Percentiles rank a stretch among this genome's conserved stretches.
Evolutionary conservation across 1,139 yeast species (phyloP).

Genomic region (Scheffersomyces titani): DNA sequence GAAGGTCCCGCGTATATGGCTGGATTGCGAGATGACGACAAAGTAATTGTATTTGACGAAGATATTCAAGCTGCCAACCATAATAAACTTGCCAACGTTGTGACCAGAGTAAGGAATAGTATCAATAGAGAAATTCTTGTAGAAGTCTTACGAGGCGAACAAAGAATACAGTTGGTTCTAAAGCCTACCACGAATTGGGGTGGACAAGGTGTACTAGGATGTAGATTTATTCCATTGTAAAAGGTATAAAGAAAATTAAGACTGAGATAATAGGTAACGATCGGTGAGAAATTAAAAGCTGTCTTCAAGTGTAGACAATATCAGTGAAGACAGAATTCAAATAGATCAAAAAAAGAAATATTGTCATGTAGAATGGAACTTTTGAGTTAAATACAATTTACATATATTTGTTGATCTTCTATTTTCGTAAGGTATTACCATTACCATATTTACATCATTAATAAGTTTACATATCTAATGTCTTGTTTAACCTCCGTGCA

Average conservation of each 20-base stretch:
- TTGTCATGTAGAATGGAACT: too few species aligned
- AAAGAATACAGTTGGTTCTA: slow-evolving; percentile 30
- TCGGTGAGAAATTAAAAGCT: neutral
- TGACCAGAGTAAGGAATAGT: slow-evolving; percentile 27
- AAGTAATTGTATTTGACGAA: slow-evolving; percentile 51
- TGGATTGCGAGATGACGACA: slow-evolving; percentile 48
- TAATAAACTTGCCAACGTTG: slow-evolving; percentile 41
- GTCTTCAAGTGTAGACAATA: neutral
- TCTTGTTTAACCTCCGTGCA: slow-evolving; percentile 81
- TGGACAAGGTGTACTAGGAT: slow-evolving; percentile 75
- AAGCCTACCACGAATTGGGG: slow-evolving; percentile 63
- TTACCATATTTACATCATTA: too few species aligned
- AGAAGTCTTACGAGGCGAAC: slow-evolving; percentile 32
- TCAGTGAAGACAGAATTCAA: neutral
- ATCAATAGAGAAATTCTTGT: slow-evolving; percentile 33
- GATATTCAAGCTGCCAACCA: slow-evolving; percentile 55
- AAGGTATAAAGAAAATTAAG: neutral
- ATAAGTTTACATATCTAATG: too few species aligned
- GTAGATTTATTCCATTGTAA: slow-evolving; percentile 56
- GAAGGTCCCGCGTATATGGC: slow-evolving; percentile 52
- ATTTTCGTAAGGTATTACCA: neutral
- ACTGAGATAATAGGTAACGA: neutral
- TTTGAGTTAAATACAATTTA: neutral
- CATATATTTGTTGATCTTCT: neutral
- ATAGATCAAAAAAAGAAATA: too few species aligned